Evolutionary conservation across 2,329 filamentous ascomycete species (phyloP).

Genomic region (Cladophialophora yegresii): DNA sequence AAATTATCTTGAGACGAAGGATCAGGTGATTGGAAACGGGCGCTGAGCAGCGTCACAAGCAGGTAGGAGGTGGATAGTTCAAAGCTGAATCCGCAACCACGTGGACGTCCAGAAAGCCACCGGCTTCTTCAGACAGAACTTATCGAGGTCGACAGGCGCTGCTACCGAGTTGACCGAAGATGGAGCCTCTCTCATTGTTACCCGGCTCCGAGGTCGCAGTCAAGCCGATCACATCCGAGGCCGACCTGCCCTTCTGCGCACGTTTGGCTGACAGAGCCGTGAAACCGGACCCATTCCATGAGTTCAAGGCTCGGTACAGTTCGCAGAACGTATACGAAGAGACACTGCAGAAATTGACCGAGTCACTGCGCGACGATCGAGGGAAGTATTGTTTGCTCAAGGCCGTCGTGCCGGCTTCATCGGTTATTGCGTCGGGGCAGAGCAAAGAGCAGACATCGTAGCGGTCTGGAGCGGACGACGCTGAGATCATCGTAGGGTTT

Average conservation of each 20-base stretch:
- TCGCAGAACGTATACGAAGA: conserved; percentile 18
- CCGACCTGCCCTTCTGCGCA: conserved; percentile 27
- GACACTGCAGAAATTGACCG: conserved; percentile 22
- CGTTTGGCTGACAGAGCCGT: conserved; percentile 23
- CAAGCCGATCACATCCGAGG: conserved; percentile 25
- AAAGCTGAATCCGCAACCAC: not conserved
- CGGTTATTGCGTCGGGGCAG: not conserved
- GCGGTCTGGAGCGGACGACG: not conserved
- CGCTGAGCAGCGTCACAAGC: not conserved
- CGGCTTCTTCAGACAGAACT: not conserved
- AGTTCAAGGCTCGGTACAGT: conserved; percentile 24
- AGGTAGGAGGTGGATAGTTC: not conserved
- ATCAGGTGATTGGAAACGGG: not conserved
- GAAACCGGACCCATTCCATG: conserved; percentile 20
- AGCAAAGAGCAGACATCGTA: not conserved
- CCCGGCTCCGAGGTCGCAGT: conserved; percentile 10
- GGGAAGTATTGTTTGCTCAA: conserved; percentile 25
- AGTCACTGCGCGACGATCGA: conserved; percentile 19
- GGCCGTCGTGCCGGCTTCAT: conserved; percentile 18
- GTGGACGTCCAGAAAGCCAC: too few relatives aligned
- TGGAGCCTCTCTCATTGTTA: not conserved
- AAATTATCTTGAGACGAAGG: not conserved
- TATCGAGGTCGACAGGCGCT: not conserved
- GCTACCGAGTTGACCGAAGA: not conserved
- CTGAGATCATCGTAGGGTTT: conserved; percentile 30